These are phyloP conservation scores for Aspergillus leporis DNA, from an alignment of 495 filamentous ascomycete genomes.

Conservation along the genomic window DNA sequence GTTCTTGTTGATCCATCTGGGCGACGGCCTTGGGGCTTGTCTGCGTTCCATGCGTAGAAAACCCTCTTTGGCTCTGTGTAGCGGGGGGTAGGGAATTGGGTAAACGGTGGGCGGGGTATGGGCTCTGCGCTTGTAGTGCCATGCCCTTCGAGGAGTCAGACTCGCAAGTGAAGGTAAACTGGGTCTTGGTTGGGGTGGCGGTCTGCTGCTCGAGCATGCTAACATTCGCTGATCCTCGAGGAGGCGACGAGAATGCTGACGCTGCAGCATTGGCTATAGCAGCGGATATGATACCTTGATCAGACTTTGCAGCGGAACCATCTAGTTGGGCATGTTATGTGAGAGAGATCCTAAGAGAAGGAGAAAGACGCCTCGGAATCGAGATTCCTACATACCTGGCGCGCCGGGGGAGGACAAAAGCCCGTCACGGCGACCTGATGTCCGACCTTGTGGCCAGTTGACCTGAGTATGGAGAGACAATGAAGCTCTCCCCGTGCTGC, in stretches of 20 bases:
- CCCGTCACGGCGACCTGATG: conserved; percentile 39
- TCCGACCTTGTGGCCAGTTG: conserved; percentile 36
- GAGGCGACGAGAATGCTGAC: conserved; percentile 60
- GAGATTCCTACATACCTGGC: conserved; percentile 31
- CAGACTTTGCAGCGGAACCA: conserved; percentile 37
- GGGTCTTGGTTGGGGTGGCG: conserved; percentile 64
- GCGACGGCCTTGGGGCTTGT: conserved; percentile 56
- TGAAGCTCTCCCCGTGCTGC: conserved; percentile 63
- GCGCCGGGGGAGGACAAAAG: conserved; percentile 41
- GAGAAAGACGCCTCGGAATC: neutral
- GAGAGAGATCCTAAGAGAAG: conserved; percentile 7
- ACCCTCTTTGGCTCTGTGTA: conserved; percentile 36
- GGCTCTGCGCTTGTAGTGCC: conserved; percentile 47
- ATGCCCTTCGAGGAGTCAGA: conserved; percentile 69
- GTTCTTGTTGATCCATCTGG: conserved; percentile 30
- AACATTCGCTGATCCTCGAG: conserved; percentile 67
- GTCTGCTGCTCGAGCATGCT: conserved; percentile 74
- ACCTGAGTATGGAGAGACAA: conserved; percentile 48
- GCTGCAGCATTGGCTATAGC: conserved; percentile 90
- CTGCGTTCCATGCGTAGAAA: conserved; percentile 63
- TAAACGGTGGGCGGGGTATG: conserved; percentile 35
- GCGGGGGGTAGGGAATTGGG: conserved; percentile 32
- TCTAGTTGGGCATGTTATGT: conserved; percentile 22
- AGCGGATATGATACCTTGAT: conserved; percentile 79
- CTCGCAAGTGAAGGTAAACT: conserved; percentile 92